Conservation (phyloP, 2,329 filamentous ascomycete genomes). For the Botrytis deweyae region DNA sequence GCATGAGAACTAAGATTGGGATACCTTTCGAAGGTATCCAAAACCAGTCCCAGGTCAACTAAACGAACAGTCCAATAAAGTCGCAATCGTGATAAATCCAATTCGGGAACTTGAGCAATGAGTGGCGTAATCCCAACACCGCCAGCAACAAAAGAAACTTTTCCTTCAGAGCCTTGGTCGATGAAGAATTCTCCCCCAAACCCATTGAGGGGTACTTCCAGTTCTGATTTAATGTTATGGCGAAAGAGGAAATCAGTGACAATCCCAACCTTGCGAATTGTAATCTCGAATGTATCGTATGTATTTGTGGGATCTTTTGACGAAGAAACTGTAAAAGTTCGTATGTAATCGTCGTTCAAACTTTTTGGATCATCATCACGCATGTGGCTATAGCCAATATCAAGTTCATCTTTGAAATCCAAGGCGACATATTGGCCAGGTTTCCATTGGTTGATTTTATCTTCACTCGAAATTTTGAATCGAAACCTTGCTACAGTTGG, state of each 20-base stretch:
- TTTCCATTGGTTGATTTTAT: slow-evolving; percentile 49
- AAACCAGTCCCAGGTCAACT: slow-evolving; percentile 62
- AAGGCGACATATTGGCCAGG: slow-evolving; percentile 78
- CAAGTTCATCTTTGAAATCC: slow-evolving; percentile 67
- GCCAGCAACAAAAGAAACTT: slow-evolving; percentile 65
- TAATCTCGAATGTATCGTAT: slow-evolving; percentile 61
- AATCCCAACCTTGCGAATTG: slow-evolving; percentile 65
- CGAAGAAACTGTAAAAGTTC: slow-evolving; percentile 80
- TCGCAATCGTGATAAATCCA: slow-evolving; percentile 49
- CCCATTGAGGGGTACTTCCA: slow-evolving; percentile 68
- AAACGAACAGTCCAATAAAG: slow-evolving; percentile 68
- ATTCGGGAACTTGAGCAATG: slow-evolving; percentile 62
- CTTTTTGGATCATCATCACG: slow-evolving; percentile 73
- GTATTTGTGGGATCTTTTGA: slow-evolving; percentile 29
- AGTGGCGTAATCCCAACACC: slow-evolving; percentile 84
- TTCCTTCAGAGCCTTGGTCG: slow-evolving; percentile 34
- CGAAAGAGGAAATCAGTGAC: slow-evolving; percentile 66
- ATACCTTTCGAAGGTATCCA: slow-evolving; percentile 55
- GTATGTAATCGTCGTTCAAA: slow-evolving; percentile 79
- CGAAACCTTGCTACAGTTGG: slow-evolving; percentile 66
- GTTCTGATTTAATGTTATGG: slow-evolving; percentile 50
- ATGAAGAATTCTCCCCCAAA: slow-evolving; percentile 67
- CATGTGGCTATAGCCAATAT: slow-evolving; percentile 80
- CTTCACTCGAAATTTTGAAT: slow-evolving; percentile 49
- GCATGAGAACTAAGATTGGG: slow-evolving; percentile 52